phyloP scores from a whole-genome alignment of 495 filamentous ascomycete species.

The Penicillium maclennaniae region DNA sequence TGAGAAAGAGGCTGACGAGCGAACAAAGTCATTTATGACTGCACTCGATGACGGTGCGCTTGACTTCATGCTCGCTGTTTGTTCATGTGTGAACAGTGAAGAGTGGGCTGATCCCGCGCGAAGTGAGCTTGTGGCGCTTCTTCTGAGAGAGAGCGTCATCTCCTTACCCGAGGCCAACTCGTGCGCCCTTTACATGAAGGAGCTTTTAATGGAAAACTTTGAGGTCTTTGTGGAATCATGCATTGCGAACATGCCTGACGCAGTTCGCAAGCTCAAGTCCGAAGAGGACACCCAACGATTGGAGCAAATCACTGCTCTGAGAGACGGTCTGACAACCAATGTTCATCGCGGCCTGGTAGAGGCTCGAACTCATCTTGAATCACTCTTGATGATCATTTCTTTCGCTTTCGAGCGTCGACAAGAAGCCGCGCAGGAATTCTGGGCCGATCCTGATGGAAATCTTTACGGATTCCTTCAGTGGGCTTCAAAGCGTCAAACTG shows the following conservation, averaged over 20 bases:
- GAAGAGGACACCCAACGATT: constrained; percentile 87
- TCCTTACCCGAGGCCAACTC: constrained; percentile 57
- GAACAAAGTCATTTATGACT: constrained; percentile 65
- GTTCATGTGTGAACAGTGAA: constrained; percentile 66
- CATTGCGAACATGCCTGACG: constrained; percentile 91
- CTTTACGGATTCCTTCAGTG: constrained; percentile 91
- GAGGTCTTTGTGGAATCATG: constrained; percentile 85
- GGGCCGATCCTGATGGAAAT: constrained; percentile 84
- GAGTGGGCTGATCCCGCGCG: constrained; percentile 82
- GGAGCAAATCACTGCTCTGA: constrained; percentile 53
- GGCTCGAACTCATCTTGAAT: constrained; percentile 73
- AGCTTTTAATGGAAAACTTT: constrained; percentile 69
- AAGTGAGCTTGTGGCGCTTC: constrained; percentile 65
- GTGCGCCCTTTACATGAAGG: constrained; percentile 62
- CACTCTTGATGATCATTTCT: constrained; percentile 86
- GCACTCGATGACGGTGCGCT: constrained; percentile 87
- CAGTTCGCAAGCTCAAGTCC: constrained; percentile 76
- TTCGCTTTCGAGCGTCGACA: constrained; percentile 82
- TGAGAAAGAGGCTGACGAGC: constrained; percentile 62
- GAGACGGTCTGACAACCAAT: constrained; percentile 45
- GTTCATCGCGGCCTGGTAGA: constrained; percentile 46
- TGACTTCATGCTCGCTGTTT: constrained; percentile 81
- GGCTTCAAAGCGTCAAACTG: constrained; percentile 88
- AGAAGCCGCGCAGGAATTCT: constrained; percentile 81
- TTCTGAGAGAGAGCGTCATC: constrained; percentile 71